These are phyloP conservation scores for Dactylellina cionopaga DNA, from an alignment of 2,329 filamentous ascomycete genomes.

Conservation along the genomic window DNA sequence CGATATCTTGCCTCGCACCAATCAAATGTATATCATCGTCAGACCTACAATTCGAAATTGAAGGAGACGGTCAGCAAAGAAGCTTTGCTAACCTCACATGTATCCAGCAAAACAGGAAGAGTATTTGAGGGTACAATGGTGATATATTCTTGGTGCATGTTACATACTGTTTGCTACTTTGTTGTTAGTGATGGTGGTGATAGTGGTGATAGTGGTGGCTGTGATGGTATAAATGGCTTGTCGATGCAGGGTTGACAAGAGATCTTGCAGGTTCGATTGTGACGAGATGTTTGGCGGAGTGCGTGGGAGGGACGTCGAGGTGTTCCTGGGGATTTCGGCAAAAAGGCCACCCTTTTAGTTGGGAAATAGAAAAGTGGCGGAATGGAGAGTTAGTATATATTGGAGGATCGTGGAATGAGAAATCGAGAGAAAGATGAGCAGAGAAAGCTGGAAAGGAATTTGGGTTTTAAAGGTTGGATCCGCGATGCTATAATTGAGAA, in stretches of 20 bases:
- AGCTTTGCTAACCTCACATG: too few species aligned
- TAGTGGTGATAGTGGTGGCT: background rate
- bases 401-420: background rate
- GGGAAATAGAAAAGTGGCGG: conserved; percentile 5
- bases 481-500: background rate
- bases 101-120: too few species aligned
- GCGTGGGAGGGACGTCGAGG: background rate
- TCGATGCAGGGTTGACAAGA: background rate
- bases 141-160: too few species aligned
- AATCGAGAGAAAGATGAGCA: background rate
- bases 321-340: conserved; percentile 12
- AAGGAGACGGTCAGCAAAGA: too few species aligned
- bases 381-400: background rate
- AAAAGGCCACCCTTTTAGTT: background rate
- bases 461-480: background rate
- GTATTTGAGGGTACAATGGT: too few species aligned
- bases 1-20: conserved; percentile 9
- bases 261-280: background rate
- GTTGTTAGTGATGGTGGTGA: too few species aligned
- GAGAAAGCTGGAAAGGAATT: background rate
- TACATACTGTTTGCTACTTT: too few species aligned
- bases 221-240: background rate
- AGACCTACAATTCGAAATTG: background rate
- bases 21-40: conserved; percentile 3
- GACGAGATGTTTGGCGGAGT: background rate